Percentiles rank a stretch among this genome's conserved stretches.
These are phyloP conservation scores for Pterocarpus santalinus DNA, from an alignment of 306 rosid genomes.

Conservation along the genomic window DNA sequence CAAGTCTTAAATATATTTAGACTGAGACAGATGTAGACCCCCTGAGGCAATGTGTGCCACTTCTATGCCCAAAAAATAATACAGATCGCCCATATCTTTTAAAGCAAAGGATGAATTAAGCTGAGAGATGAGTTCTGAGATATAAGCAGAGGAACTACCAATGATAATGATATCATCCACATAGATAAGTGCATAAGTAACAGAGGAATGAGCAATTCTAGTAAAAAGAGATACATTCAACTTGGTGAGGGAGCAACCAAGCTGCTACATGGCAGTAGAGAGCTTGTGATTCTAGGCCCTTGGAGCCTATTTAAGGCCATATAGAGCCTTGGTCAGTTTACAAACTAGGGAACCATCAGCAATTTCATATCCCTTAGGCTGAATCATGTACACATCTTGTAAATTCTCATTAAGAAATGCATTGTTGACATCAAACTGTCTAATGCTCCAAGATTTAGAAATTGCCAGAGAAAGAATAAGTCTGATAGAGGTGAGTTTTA, in stretches of 20 bases:
- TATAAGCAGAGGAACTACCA: too few species aligned
- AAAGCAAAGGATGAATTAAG: not conserved
- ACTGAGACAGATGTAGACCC: not conserved
- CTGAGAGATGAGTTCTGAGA: not conserved
- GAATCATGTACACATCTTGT: too few species aligned
- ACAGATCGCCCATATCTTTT: not conserved
- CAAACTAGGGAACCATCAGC: not conserved
- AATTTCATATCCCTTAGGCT: too few species aligned
- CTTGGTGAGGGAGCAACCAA: not conserved
- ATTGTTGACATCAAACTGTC: too few species aligned
- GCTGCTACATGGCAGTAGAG: too few species aligned
- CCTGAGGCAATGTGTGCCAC: not conserved
- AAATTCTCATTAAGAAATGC: too few species aligned
- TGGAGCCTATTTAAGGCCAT: not conserved
- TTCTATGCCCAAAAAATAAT: not conserved
- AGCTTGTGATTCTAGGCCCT: not conserved
- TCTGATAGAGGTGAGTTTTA: too few species aligned
- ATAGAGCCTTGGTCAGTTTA: not conserved
- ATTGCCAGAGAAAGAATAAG: too few species aligned
- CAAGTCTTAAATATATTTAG: not conserved
- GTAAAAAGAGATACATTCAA: not conserved
- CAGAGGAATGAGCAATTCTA: too few species aligned
- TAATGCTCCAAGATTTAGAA: too few species aligned
- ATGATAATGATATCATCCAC: too few species aligned
- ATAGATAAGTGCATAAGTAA: too few species aligned